These are phyloP conservation scores for Juglanconis sp. DNA, from an alignment of 2,329 filamentous ascomycete species.

Conservation along the genomic window DNA sequence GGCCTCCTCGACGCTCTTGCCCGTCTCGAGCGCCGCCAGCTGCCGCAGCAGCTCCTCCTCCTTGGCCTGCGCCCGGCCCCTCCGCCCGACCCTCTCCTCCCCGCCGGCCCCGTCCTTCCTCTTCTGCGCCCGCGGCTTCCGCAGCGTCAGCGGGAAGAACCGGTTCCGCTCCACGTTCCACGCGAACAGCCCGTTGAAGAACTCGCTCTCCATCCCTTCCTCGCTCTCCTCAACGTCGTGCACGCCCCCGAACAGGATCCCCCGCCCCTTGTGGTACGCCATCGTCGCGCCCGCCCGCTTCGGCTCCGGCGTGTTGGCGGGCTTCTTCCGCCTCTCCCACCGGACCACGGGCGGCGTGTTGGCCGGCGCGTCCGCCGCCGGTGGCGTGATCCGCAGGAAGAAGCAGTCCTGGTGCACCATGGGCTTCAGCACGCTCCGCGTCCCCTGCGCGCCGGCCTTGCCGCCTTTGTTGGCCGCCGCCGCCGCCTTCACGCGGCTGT, in stretches of 20 bases:
- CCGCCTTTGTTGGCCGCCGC: slow-evolving; percentile 59
- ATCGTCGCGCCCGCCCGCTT: slow-evolving; percentile 86
- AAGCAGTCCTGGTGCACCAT: slow-evolving; percentile 94
- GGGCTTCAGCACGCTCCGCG: slow-evolving; percentile 75
- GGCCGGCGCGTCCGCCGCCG: slow-evolving; percentile 62
- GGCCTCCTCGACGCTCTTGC: slow-evolving; percentile 56
- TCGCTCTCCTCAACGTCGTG: slow-evolving; percentile 89
- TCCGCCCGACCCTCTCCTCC: slow-evolving; percentile 57
- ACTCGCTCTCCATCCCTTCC: slow-evolving; percentile 94
- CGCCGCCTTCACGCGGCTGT: slow-evolving; percentile 81
- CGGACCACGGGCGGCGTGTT: slow-evolving; percentile 69
- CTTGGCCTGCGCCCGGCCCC: slow-evolving; percentile 80
- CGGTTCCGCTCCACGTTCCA: slow-evolving; percentile 96
- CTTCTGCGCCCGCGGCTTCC: slow-evolving; percentile 67
- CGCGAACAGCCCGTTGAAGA: slow-evolving; percentile 87
- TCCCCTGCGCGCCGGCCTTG: slow-evolving; percentile 57
- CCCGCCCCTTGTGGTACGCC: slow-evolving; percentile 88
- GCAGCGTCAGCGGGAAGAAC: slow-evolving; percentile 79
- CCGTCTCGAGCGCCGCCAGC: slow-evolving; percentile 79
- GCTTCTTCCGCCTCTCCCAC: slow-evolving; percentile 92
- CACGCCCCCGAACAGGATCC: slow-evolving; percentile 90
- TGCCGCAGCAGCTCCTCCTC: slow-evolving; percentile 89
- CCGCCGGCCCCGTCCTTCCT: slow-evolving; percentile 43
- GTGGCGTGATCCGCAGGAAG: slow-evolving; percentile 78
- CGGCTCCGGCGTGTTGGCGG: slow-evolving; percentile 82